Conservation (phyloP, 768 basidiomycete species). For the Chiua virens region DNA sequence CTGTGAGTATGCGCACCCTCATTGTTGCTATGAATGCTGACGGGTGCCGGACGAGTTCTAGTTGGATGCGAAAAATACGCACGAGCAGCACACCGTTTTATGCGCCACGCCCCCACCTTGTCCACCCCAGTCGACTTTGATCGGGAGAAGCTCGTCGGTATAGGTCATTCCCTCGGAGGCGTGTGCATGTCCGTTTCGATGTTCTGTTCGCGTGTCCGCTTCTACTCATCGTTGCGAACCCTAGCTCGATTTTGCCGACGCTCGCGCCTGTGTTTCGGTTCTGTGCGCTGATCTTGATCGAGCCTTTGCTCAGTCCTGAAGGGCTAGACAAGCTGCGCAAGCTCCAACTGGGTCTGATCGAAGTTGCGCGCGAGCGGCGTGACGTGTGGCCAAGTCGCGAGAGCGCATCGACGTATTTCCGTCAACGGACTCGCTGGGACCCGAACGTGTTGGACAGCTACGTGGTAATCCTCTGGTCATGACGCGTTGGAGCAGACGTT, state of each 20-base stretch:
- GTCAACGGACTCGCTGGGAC: constrained; percentile 49
- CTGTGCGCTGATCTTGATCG: constrained; percentile 54
- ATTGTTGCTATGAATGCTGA: neutral
- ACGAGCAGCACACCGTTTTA: constrained; percentile 55
- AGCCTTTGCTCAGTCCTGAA: constrained; percentile 60
- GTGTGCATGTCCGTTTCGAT: constrained; percentile 52
- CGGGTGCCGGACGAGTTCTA: constrained; percentile 22
- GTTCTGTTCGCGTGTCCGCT: neutral
- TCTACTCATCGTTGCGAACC: neutral
- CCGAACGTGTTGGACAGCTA: constrained; percentile 50
- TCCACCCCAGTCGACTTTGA: constrained; percentile 48
- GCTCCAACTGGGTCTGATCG: constrained; percentile 45
- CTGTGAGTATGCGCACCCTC: constrained; percentile 37
- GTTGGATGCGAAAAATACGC: constrained; percentile 69
- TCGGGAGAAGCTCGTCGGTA: constrained; percentile 52
- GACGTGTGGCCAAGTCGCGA: constrained; percentile 52
- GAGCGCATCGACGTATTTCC: constrained; percentile 40
- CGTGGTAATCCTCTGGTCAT: constrained; percentile 39
- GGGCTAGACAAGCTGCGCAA: constrained; percentile 42
- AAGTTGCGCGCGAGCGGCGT: constrained; percentile 47
- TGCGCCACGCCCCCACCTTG: constrained; percentile 40
- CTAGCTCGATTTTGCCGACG: constrained; percentile 55
- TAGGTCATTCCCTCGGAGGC: constrained; percentile 70
- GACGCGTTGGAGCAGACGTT: neutral
- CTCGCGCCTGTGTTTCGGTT: constrained; percentile 48